phyloP scores from a whole-genome alignment of 169 alveolate species.

The Eimeria sp. region DNA sequence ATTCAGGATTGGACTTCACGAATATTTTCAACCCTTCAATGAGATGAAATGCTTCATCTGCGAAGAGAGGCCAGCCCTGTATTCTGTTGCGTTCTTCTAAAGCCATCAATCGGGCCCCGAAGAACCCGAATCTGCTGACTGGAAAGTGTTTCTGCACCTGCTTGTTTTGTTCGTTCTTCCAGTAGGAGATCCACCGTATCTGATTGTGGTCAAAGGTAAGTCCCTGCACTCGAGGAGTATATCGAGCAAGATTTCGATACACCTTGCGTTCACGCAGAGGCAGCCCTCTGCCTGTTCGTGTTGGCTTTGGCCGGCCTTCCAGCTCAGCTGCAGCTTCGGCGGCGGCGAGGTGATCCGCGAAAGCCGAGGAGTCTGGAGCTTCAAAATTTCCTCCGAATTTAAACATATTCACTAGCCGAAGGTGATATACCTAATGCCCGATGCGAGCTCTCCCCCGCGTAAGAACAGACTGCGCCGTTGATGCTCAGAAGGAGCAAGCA shows the following conservation, averaged over 20 bases:
- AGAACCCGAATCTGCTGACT: slow-evolving; percentile 87
- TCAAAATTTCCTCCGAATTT: background rate
- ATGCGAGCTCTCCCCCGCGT: background rate
- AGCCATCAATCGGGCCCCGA: slow-evolving; percentile 87
- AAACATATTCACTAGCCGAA: background rate
- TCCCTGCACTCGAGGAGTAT: slow-evolving; percentile 87
- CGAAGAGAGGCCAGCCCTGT: slow-evolving; percentile 71
- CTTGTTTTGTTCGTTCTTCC: slow-evolving; percentile 88
- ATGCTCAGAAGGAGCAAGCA: background rate
- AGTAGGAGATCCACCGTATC: slow-evolving; percentile 89
- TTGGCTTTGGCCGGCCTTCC: slow-evolving; percentile 43
- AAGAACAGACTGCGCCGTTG: background rate
- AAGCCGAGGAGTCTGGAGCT: background rate
- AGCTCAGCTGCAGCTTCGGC: background rate
- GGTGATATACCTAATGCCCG: background rate
- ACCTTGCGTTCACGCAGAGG: slow-evolving; percentile 87
- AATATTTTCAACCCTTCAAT: slow-evolving; percentile 47
- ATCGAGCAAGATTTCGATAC: slow-evolving; percentile 85
- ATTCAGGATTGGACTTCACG: slow-evolving; percentile 61
- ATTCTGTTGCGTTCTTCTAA: slow-evolving; percentile 83
- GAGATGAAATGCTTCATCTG: slow-evolving; percentile 77
- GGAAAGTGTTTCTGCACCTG: slow-evolving; percentile 89
- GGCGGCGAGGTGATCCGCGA: background rate
- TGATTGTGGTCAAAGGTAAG: slow-evolving; percentile 89
- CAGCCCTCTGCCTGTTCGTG: slow-evolving; percentile 83